Evolutionary conservation across 129 eudicot species (phyloP).

Genomic region (Tanacetum coccineum): DNA sequence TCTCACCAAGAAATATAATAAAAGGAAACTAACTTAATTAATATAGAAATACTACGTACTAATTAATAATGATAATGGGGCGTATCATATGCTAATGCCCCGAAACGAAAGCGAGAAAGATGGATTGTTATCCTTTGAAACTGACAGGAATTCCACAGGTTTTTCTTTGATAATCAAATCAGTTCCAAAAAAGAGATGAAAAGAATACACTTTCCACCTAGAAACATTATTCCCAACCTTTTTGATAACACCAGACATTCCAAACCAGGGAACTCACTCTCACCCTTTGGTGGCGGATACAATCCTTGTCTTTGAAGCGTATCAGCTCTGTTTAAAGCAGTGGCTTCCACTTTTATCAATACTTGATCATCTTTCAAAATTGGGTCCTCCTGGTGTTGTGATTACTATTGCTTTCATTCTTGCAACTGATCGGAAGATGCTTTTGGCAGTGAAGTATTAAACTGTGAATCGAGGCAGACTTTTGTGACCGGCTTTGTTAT

Average conservation of each 20-base stretch:
- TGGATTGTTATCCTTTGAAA: no score
- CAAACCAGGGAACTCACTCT: conserved; percentile 68
- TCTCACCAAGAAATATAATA: no score
- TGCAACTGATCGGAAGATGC: conserved; percentile 12
- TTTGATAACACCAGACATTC: conserved; percentile 82
- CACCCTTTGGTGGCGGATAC: conserved; percentile 75
- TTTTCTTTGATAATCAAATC: no score
- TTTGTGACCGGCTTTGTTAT: no score
- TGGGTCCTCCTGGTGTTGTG: conserved; percentile 76
- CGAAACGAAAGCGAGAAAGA: no score
- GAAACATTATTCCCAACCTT: conserved; percentile 61
- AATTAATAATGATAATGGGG: no score
- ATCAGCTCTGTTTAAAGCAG: conserved; percentile 91
- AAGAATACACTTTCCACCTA: conserved; percentile 64
- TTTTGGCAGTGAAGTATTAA: background rate
- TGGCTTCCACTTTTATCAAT: conserved; percentile 69
- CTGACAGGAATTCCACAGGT: no score
- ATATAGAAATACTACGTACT: no score
- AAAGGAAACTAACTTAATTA: no score
- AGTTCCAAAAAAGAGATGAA: no score
- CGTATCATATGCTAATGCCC: no score
- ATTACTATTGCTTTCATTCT: conserved; percentile 85
- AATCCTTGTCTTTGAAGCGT: conserved; percentile 78
- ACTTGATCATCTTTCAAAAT: conserved; percentile 59
- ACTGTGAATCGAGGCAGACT: no score